Base-by-base conservation (phyloP, 306 rosid genomes). In the Prunus armeniaca region DNA sequence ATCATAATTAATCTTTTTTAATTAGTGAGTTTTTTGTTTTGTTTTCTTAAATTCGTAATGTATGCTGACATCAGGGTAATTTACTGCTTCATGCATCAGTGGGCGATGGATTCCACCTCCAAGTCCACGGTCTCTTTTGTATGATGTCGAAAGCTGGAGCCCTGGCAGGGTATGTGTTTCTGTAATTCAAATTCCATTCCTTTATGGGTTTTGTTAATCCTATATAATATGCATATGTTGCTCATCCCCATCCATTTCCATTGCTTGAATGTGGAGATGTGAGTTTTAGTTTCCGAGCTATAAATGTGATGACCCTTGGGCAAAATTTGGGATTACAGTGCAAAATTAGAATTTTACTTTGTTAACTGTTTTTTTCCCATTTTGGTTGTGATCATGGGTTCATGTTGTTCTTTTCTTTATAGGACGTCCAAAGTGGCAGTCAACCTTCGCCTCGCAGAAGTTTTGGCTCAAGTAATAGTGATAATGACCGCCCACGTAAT, bases 31-130 rank as follows among this genome's bases (percentile, higher is more conserved):
- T 74, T 76, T 56, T 55, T 28, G 50, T 30, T 38, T 45, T 63
- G 18, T 72, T 86, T 79, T 84, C 86, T 88, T 90, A 82, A 87
- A 86, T 89, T 84, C 79, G 74, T 88, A 90, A 60, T 60, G 60
- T 80, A 87, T 84, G 91, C 97, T 95, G 96, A 93, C 91, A 52
- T 91, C 95, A 82, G 93, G 91, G 76, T 89, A 78, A 85, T 90
- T 92, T 91, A 78, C 88, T 95, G 92, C 84, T 92, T 92, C 88
- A 86, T 92, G 89, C 93, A 90, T 95, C 97, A 95, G 98, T 84
- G 98, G 96, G 78, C 94, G 92, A 84, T 90, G 95, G 95, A 61
- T 90, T 87, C 85, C 81, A 54, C 86, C 93, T 80, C 81, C 84
- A 83, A 88, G 87, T 92, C 88, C 95, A 64, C 83, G 79, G 66